phyloP scores from a whole-genome alignment of 1,284 basidiomycete species.

The Ustilago esculenta region DNA sequence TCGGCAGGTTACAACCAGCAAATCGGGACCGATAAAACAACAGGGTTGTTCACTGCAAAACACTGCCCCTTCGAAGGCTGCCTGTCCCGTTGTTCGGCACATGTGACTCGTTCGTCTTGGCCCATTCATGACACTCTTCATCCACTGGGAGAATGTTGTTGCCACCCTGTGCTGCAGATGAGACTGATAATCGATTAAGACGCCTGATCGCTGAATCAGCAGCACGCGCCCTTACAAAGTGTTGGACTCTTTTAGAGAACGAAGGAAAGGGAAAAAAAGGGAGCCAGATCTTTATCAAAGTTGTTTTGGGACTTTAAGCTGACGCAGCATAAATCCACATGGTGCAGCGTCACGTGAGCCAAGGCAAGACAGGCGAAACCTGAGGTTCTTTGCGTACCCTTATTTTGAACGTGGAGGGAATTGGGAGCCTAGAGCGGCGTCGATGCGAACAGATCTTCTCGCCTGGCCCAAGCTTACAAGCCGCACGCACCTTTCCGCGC shows the following conservation, averaged over 20 bases:
- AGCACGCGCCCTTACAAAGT: slow-evolving; percentile 2
- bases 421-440: neutral
- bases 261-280: slow-evolving; percentile 1
- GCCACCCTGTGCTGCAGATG: slow-evolving; percentile 6
- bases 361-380: no score
- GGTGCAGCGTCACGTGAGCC: no score
- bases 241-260: slow-evolving; percentile 9
- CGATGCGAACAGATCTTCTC: neutral
- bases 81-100: no score
- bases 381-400: neutral
- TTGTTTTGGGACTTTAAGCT: no score
- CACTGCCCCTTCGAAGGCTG: no score
- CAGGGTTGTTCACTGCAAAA: no score
- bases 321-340: no score
- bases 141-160: no score
- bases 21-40: slow-evolving; percentile 21
- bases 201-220: slow-evolving; percentile 12
- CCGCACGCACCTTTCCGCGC: slow-evolving; percentile 23
- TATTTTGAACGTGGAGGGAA: no score
- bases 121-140: no score
- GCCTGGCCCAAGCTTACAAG: slow-evolving; percentile 11
- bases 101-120: no score
- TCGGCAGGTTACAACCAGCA: slow-evolving; percentile 2
- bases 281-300: slow-evolving; percentile 21
- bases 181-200: slow-evolving; percentile 28